Base-by-base conservation (phyloP, 352 stramenopile species). In the Phytophthora melonis region DNA sequence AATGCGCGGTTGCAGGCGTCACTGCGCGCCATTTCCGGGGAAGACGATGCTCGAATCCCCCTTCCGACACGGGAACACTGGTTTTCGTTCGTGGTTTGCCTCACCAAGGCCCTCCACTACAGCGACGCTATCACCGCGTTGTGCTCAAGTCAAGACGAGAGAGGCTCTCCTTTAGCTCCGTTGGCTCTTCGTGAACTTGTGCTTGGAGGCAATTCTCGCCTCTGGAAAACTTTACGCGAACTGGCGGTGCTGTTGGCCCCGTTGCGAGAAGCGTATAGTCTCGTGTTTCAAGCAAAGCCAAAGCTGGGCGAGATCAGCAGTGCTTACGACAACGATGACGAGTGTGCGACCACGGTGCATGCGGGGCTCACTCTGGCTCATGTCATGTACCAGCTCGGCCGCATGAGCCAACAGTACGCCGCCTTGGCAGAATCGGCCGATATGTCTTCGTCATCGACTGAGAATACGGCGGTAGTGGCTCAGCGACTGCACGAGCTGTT, bases 341-440 rank as follows among this genome's bases (percentile, higher is more conserved):
- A 86, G 57, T 58, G 77, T n/a, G 49, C 64, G n/a, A 73, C 65
- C 2, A 70, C 54, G 11, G 70, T 83, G 18, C 73, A 78, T 65
- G 72, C 62, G 55, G 83, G 82, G 27, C 74, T 93, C 25, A 94
- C 84, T 36, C 75, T 96, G 3, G 83, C 83, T 25, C 86, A 94
- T 47, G 74, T 94, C 27, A 92, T 93, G 83, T 93, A 94, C 66
- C 86, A 94, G 56, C 79, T 94, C 10, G 86, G 80, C 5, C 84
- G 89, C 1, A 88, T 96, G 82, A 87, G 76, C 54, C 86, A 93
- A 61, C 80, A 90, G 59, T 96, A 93, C 58, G 70, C 77, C 8
- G 77, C 71, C 0, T 67, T 92, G 3, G 69, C 75, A 43, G 64
- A 80, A 47, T 45, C 67, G 41, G 13, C 68, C 11, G 43, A 56